Evolutionary conservation across 2,329 filamentous ascomycete species (phyloP), one percentile per base, ranked within the genome.

Genomic region (Epichloe festucae): DNA sequence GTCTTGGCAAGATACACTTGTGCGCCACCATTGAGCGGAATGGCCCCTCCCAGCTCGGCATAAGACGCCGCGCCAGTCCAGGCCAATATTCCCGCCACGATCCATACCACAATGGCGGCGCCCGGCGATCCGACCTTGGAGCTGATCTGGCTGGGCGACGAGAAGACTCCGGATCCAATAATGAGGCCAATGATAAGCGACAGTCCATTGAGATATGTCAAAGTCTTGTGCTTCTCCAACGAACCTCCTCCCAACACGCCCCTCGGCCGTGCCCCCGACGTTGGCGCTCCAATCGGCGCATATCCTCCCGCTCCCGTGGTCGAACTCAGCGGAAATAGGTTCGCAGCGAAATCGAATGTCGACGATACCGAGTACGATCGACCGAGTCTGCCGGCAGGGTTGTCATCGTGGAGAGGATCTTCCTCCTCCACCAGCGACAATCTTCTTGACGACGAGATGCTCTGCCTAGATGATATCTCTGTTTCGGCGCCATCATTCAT

Each of bases 31-130:
- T 97, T 98, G 23, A 98, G 72, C 5, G 93, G 93, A 57, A 98
- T 97, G 0, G 93, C 90, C 41, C 93, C 91, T 54, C 93, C 93
- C 5, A 98, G 76, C 71, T 98, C 93, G 4, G 93, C 93, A 69
- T 95, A 98, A 59, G 89, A 95, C 23, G 90, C 85, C 0, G 89
- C 91, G 10, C 93, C 91, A 0, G 93, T 98, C 91, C 93, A 98
- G 2, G 91, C 91, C 55, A 98, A 73, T 19, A 96, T 64, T n/a
- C 91, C 91, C 3, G 91, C 90, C 42, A 97, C 81, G 1, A 82
- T 75, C 91, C 91, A 98, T 4, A 96, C 83, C n/a, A 96, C 77
- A 48, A 98, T 72, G 2, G 90, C 84, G 15, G 90, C 91, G 48
- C 90, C 93, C 0, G 90, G 88, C 31, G 90, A 96, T 10, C 91